A percentile compares a stretch with the other conserved stretches of the same genome.
Evolutionary conservation across 2,329 filamentous ascomycete genomes (phyloP).

Genomic region (Gaeumannomyces tritici): DNA sequence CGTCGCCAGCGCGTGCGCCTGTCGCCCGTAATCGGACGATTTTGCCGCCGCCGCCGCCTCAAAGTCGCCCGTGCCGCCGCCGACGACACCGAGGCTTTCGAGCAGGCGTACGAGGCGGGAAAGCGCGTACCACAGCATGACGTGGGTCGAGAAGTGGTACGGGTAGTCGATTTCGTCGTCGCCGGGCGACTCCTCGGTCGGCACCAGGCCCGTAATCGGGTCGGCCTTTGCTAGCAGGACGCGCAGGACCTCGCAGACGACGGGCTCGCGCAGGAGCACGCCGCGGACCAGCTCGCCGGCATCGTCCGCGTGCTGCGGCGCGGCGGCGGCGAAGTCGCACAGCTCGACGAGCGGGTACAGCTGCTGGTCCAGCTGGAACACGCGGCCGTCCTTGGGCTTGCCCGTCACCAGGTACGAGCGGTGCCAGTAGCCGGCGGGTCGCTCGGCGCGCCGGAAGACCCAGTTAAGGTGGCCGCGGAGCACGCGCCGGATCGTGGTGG

Average conservation of each 20-base stretch:
- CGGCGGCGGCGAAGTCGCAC: constrained; percentile 10
- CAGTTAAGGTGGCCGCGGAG: constrained; percentile 9
- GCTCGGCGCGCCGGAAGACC: constrained; percentile 10
- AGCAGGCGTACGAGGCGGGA: constrained; percentile 3
- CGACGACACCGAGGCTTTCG: not conserved
- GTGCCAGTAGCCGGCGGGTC: constrained; percentile 9
- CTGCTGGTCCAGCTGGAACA: constrained; percentile 14
- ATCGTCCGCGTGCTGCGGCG: constrained; percentile 5
- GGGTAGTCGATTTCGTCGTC: constrained; percentile 10
- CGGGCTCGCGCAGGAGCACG: constrained; percentile 4
- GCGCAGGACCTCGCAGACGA: constrained; percentile 5
- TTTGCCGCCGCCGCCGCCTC: not conserved
- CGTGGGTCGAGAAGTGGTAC: constrained; percentile 12
- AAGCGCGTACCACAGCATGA: constrained; percentile 12
- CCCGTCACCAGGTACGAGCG: constrained; percentile 13
- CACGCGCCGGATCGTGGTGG: not conserved
- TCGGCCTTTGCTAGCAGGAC: constrained; percentile 7
- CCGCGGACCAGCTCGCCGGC: not conserved
- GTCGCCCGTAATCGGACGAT: not conserved
- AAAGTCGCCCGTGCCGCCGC: not conserved
- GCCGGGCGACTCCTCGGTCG: constrained; percentile 12
- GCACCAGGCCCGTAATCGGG: constrained; percentile 5
- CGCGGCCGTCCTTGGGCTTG: constrained; percentile 10
- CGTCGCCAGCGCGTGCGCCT: not conserved
- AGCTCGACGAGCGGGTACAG: constrained; percentile 13